Evolutionary conservation across 352 stramenopile genomes (phyloP).

Genomic region (Peronospora belbahrii): DNA sequence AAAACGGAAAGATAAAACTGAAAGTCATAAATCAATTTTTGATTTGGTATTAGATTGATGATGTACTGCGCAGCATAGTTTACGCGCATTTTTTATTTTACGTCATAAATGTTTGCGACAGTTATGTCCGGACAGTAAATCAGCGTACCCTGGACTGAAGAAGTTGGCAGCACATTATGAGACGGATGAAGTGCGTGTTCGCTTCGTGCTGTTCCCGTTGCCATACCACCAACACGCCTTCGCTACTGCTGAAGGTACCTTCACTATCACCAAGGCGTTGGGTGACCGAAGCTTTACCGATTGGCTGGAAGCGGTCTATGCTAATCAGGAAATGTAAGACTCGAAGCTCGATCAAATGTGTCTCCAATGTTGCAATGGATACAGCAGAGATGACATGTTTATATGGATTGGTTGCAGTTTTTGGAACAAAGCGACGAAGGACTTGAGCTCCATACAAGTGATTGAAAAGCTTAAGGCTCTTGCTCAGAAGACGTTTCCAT

Average conservation of each 20-base stretch:
- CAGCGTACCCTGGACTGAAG: constrained; percentile 59
- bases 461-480: constrained; percentile 45
- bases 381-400: neutral
- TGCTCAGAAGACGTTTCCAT: constrained; percentile 61
- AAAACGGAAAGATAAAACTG: too few relatives aligned
- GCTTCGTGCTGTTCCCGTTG: constrained; percentile 69
- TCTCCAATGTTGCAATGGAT: neutral
- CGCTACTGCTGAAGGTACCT: constrained; percentile 46
- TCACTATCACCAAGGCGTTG: constrained; percentile 54
- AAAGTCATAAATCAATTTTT: too few relatives aligned
- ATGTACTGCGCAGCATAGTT: neutral
- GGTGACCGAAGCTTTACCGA: constrained; percentile 47
- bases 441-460: constrained; percentile 62
- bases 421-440: constrained; percentile 79
- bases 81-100: constrained; percentile 2
- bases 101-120: constrained; percentile 14
- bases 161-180: constrained; percentile 49
- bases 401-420: constrained; percentile 27
- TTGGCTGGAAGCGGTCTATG: constrained; percentile 77
- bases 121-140: constrained; percentile 71
- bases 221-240: constrained; percentile 78
- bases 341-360: neutral
- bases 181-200: constrained; percentile 49
- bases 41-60: constrained; percentile 1
- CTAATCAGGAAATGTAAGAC: constrained; percentile 62